Evolutionary conservation across 345 rosid species (phyloP), one percentile per base, ranked within the genome.

Genomic region (Litchi chinensis): DNA sequence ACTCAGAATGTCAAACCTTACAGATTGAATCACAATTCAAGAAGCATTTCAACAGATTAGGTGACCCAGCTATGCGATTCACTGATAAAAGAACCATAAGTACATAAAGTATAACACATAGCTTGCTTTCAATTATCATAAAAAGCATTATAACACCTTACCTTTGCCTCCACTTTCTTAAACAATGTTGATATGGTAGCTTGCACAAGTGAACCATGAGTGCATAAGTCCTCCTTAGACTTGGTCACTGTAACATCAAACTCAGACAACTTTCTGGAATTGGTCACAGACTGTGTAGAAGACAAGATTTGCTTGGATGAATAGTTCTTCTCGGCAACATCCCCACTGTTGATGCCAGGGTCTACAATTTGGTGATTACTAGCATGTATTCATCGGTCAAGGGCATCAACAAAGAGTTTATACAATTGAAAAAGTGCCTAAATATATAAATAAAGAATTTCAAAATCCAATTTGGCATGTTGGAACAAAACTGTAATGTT

Each of bases 121-220:
- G 10, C 22, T 21, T 8, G 2, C 43, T 24, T 44, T n/a, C 41
- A 66, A 16, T 60, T 63, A 65, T 32, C 50, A 69, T 9, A 70
- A n/a, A 26, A 68, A 74, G 75, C 26, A 19, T 21, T 12, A 10
- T 59, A 44, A 46, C 6, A 6, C 26, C 76, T 72, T 79, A 89
- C 95, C 90, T 90, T 92, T 77, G 90, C 76, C 70, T 85, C 94
- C 56, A 80, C 93, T 82, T 88, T 95, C 81, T 90, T 92, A 83
- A 93, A 92, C 69, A 95, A 75, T 48, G 93, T 88, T 65, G 96
- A 83, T 79, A 95, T 87, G 3, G 95, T 89, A 26, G 95, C 77
- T 86, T 95, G 98, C 81, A 93, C 92, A 62, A 95, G 92, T 71
- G 92, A 86, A 82, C 86, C 79, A 48, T 74, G 87, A 74, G 66